Base-by-base conservation (phyloP, 116 monocot species). In the Thalassia testudinum region DNA sequence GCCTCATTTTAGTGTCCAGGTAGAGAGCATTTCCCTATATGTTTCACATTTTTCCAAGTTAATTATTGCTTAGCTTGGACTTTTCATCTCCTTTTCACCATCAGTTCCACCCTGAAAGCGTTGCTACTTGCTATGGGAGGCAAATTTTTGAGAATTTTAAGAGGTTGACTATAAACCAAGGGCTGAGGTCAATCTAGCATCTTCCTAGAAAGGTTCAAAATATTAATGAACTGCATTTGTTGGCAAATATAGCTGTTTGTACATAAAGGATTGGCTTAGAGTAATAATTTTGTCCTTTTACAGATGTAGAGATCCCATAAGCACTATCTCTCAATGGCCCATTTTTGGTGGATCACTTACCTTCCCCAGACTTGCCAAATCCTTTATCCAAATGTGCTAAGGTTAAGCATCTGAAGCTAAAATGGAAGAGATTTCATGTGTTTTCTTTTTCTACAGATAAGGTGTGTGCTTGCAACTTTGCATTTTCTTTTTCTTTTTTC, bases 1-100 rank as follows among this genome's bases (percentile, higher is more conserved):
- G 53, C 89, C 89, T 42, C 89, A 89, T 62, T 89, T 75, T 70
- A 83, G 89, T 14, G 72, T 89, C 29, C 89, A 89, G 72, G 89
- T 83, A 62, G 24, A 3, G 10, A 20, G 30, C 30, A 3, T 10
- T 5, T n/a, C n/a, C n/a, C n/a, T n/a, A n/a, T n/a, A n/a, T n/a
- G n/a, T n/a, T n/a, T n/a, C n/a, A n/a, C n/a, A n/a, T n/a, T n/a
- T n/a, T n/a, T n/a, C n/a, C n/a, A n/a, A n/a, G n/a, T n/a, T n/a
- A n/a, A n/a, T n/a, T n/a, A n/a, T n/a, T n/a, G n/a, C n/a, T n/a
- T n/a, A n/a, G n/a, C n/a, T n/a, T n/a, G n/a, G n/a, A n/a, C n/a
- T n/a, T n/a, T n/a, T n/a, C n/a, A n/a, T n/a, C n/a, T n/a, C n/a
- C n/a, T n/a, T n/a, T n/a, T n/a, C n/a, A n/a, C n/a, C n/a, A n/a